Evolutionary conservation across 768 basidiomycete species (phyloP), one percentile per base, ranked within the genome.

Genomic region (Boletus tylopilopsis): DNA sequence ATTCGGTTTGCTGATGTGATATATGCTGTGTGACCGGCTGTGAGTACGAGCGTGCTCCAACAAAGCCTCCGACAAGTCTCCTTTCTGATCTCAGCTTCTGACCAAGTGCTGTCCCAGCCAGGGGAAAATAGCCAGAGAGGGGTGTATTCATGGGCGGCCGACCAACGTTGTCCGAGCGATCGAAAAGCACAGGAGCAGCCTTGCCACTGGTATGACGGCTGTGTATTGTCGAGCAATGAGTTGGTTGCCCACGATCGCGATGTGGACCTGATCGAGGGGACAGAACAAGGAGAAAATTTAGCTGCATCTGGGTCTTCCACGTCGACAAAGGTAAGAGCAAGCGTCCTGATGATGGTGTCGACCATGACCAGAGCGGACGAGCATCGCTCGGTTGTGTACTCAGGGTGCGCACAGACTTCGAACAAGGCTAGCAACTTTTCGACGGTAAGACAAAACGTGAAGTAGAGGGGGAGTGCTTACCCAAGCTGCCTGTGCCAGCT

Each of bases 401-500:
- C 57, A 11, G 86, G 87, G 63, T 89, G 85, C 0, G 82, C 76
- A 52, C 80, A 86, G 49, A 87, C 67, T 62, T 89, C 85, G 53
- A 89, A 90, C 53, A 87, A 67, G 11, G 87, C 78, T 34, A 90
- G 66, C 30, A 90, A 65, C 87, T 88, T 48, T 47, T 7, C 23
- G 42, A 30, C 2, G 49, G 27, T 56, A 44, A 56, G 53, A 51
- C 42, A 21, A 53, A 42, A 8, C 47, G 34, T 21, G 8, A 52
- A 46, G 22, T 9, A 45, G 43, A 19, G 33, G 30, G 27, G 41
- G 13, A n/a, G 2, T n/a, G 55, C 78, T 56, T 63, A 87, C 87
- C 84, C 84, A 90, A 47, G 85, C 82, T 32, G 86, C 84, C 66
- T 90, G 84, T 12, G 81, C 85, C 7, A 89, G 74, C 27, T 78